phyloP scores from a whole-genome alignment of 148 eudicot genomes.

The Spergularia marina region DNA sequence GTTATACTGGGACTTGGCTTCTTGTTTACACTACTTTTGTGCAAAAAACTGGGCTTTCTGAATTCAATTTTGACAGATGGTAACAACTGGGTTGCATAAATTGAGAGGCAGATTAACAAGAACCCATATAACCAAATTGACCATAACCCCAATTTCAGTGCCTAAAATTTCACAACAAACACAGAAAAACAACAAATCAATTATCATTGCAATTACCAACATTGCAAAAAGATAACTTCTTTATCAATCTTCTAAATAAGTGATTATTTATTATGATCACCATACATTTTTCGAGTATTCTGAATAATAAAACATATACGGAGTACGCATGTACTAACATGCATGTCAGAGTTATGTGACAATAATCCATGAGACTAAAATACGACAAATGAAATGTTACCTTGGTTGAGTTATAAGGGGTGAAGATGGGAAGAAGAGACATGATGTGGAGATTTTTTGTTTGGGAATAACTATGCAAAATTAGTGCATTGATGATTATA shows the following conservation, averaged over 20 bases:
- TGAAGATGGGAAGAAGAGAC: constrained; percentile 23
- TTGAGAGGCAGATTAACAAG: constrained; percentile 55
- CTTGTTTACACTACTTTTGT: constrained; percentile 17
- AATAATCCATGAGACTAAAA: not conserved
- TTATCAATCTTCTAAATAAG: not conserved
- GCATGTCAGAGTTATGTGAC: not conserved
- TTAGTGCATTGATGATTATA: not conserved
- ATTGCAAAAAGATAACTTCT: not conserved
- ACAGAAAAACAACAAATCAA: not conserved
- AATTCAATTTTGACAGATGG: constrained; percentile 43
- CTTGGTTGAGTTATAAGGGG: constrained; percentile 28
- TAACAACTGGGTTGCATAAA: constrained; percentile 55
- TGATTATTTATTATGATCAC: not conserved
- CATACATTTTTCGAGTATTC: not conserved
- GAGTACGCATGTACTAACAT: no score
- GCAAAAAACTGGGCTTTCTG: constrained; percentile 25
- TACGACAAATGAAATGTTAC: constrained; percentile 20
- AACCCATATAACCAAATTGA: constrained; percentile 77
- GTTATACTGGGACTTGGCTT: constrained; percentile 45
- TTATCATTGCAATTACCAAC: not conserved
- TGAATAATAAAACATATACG: no score
- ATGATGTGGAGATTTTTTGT: constrained; percentile 5
- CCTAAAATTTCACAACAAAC: constrained; percentile 39
- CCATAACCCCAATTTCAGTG: constrained; percentile 48
- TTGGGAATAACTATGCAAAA: not conserved